Evolutionary conservation across 106 monocot species (phyloP).

Genomic region (Allium fistulosum): DNA sequence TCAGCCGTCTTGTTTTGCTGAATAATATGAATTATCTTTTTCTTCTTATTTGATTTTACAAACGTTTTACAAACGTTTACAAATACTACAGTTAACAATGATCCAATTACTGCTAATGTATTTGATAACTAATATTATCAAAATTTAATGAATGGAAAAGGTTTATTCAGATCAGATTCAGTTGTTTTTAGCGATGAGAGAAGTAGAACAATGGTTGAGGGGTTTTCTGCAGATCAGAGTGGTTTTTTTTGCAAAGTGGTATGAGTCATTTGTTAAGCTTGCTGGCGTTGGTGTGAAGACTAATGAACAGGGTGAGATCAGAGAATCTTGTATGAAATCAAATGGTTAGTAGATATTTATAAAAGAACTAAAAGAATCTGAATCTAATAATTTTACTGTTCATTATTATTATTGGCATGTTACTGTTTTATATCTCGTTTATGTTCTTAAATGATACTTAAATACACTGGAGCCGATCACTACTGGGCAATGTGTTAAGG

Average conservation of each 20-base stretch:
- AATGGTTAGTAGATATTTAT: neutral
- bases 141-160: conserved; percentile 9
- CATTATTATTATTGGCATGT: no score
- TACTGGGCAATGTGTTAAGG: no score
- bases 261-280: conserved; percentile 53
- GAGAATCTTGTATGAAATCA: conserved; percentile 10
- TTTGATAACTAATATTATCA: conserved; percentile 15
- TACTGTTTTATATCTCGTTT: no score
- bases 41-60: no score
- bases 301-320: conserved; percentile 54
- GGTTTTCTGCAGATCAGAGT: conserved; percentile 31
- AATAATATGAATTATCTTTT: no score
- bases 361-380: no score
- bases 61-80: no score
- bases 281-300: conserved; percentile 56
- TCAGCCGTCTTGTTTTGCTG: no score
- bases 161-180: conserved; percentile 13
- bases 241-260: conserved; percentile 52
- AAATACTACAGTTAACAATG: conserved; percentile 11
- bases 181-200: conserved; percentile 3
- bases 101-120: conserved; percentile 6
- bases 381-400: no score
- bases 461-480: no score
- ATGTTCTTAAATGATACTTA: no score
- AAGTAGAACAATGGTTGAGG: conserved; percentile 8